These are phyloP conservation scores for Claviceps pazoutovae DNA, from an alignment of 2,329 filamentous ascomycete species.

Conservation along the genomic window DNA sequence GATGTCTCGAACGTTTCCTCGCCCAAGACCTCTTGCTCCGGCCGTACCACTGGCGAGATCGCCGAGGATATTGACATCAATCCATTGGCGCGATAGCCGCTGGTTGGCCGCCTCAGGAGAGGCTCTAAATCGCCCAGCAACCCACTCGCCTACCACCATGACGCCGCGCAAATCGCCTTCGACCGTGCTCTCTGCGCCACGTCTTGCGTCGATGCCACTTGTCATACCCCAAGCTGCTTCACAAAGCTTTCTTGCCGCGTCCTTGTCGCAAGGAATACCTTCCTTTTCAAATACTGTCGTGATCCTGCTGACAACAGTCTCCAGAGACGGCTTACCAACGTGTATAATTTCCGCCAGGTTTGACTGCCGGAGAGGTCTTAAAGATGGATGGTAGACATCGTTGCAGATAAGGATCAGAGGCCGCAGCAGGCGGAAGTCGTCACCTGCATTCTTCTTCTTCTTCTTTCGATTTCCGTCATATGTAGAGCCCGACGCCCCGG, in stretches of 20 bases:
- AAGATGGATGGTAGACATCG: slow-evolving; percentile 83
- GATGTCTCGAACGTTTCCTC: slow-evolving; percentile 60
- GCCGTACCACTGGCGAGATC: slow-evolving; percentile 58
- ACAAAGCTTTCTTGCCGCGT: slow-evolving; percentile 73
- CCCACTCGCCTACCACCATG: slow-evolving; percentile 81
- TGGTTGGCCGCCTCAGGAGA: slow-evolving; percentile 24
- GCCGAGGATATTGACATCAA: slow-evolving; percentile 56
- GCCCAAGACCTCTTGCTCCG: slow-evolving; percentile 55
- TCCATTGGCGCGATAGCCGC: slow-evolving; percentile 58
- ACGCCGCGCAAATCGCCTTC: slow-evolving; percentile 66
- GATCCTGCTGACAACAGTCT: slow-evolving; percentile 69
- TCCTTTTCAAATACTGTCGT: slow-evolving; percentile 80
- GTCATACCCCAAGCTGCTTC: slow-evolving; percentile 73
- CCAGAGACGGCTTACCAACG: slow-evolving; percentile 75
- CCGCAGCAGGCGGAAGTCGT: slow-evolving; percentile 74
- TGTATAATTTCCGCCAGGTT: slow-evolving; percentile 80
- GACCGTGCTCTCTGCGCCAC: slow-evolving; percentile 52
- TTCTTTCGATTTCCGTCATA: slow-evolving; percentile 28
- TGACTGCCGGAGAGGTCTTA: slow-evolving; percentile 76
- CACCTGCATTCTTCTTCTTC: slow-evolving; percentile 50
- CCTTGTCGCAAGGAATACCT: slow-evolving; percentile 73
- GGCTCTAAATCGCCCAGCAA: slow-evolving; percentile 54
- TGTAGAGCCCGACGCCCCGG: slow-evolving; percentile 14
- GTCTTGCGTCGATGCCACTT: slow-evolving; percentile 53
- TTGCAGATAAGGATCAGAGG: slow-evolving; percentile 94